Evolutionary conservation across 768 basidiomycete species (phyloP).

Genomic region (Mycena filopes): DNA sequence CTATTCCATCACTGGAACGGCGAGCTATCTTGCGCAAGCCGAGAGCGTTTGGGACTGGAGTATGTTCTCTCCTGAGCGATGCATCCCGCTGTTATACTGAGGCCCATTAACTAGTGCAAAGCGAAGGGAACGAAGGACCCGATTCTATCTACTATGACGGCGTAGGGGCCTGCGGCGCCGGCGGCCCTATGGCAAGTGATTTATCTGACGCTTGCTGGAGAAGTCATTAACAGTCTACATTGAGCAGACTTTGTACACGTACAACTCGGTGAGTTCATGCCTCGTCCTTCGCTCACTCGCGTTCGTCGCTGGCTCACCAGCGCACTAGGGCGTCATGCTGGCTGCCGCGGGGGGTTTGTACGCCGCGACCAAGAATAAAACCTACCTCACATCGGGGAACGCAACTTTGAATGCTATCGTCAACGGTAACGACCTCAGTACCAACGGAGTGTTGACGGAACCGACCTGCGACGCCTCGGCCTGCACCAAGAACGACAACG

Average conservation of each 20-base stretch:
- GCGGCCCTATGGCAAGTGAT: neutral
- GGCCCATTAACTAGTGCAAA: neutral
- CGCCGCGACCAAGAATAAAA: neutral
- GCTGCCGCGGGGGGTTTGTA: constrained; percentile 9
- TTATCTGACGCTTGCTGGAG: neutral
- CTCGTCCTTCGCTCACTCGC: too few relatives aligned
- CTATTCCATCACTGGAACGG: neutral
- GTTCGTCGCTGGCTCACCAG: too few relatives aligned
- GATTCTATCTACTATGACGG: neutral
- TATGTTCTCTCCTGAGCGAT: neutral
- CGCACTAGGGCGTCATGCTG: constrained; percentile 12
- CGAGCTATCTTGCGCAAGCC: constrained; percentile 10
- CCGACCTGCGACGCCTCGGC: constrained; percentile 3
- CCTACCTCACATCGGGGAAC: constrained; percentile 9
- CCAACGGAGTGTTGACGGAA: constrained; percentile 8
- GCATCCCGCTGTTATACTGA: neutral
- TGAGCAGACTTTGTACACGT: too few relatives aligned
- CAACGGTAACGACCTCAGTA: neutral
- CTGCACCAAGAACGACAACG: constrained; percentile 13
- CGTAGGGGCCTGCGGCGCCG: neutral
- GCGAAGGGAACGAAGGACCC: neutral
- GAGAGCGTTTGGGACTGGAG: constrained; percentile 12
- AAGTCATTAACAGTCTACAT: too few relatives aligned
- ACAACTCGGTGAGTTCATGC: too few relatives aligned
- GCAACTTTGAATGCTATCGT: constrained; percentile 4